Conservation (phyloP, 352 stramenopile species). For the Pythium chondricola region DNA sequence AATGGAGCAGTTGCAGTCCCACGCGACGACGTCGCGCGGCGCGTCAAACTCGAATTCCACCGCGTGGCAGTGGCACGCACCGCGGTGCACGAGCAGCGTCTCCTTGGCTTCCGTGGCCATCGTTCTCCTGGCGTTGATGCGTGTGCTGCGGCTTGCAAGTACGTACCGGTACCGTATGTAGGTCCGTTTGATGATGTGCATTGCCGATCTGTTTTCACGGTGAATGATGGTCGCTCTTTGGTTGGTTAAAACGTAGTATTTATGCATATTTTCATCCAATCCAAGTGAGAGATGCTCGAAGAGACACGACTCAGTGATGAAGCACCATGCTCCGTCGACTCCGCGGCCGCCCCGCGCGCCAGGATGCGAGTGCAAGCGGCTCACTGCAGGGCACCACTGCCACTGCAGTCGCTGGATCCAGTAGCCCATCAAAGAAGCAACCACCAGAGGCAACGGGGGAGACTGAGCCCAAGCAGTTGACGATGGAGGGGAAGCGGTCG, state of each 20-base stretch:
- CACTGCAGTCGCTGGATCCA: not conserved
- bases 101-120: not conserved
- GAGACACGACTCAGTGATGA: not conserved
- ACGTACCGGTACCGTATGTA: no score
- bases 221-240: slow-evolving; percentile 7
- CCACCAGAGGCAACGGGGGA: not conserved
- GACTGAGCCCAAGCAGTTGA: slow-evolving; percentile 1
- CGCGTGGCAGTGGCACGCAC: slow-evolving; percentile 62
- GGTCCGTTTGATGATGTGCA: no score
- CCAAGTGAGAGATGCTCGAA: not conserved
- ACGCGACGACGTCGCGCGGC: slow-evolving; percentile 41
- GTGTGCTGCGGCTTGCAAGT: no score
- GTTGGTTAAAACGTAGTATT: slow-evolving; percentile 4
- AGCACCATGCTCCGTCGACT: slow-evolving; percentile 7
- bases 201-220: no score
- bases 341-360: not conserved
- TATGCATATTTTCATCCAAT: slow-evolving; percentile 7
- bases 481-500: slow-evolving; percentile 8
- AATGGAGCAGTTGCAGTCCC: slow-evolving; percentile 83
- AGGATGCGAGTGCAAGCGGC: not conserved
- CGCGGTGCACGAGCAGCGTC: slow-evolving; percentile 30
- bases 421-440: not conserved
- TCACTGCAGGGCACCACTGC: not conserved
- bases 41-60: slow-evolving; percentile 72
- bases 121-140: not conserved